Base-by-base conservation (phyloP, 805 yeast species). In the Yarrowia osloensis region DNA sequence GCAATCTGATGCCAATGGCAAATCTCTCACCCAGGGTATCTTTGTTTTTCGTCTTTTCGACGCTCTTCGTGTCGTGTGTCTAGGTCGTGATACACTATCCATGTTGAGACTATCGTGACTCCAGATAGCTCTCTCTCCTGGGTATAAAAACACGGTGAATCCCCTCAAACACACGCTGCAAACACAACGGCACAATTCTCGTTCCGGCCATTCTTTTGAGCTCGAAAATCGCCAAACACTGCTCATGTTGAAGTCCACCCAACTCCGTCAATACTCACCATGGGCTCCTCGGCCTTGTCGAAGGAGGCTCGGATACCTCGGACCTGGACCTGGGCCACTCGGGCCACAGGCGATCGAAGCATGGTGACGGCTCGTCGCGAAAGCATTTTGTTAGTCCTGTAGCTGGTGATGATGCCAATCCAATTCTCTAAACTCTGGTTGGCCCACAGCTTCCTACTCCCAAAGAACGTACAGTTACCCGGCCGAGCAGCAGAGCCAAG, bases 401-500 rank as follows among this genome's bases (percentile, higher is more conserved):
- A 46, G 66, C 44, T 57, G 50, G 54, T 61, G 66, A 35, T 44
- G 52, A 44, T 44, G 54, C 52, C 66, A 44, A 61, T 44, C 66
- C 66, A 61, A 61, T 61, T 61, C 54, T 44, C 66, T 57, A 61
- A 61, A 61, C 66, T 61, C 66, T 61, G 66, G 66, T 61, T 61
- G 66, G 66, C 63, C 63, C 63, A 40, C 44, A n/a, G 22, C 11
- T 39, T 19, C 12, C 46, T 40, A 40, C 61, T 35, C 61, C 61
- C 59, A 52, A 52, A 28, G n/a, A n/a, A n/a, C 42, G 12, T 33
- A 24, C 15, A 37, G 63, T 57, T 57, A 57, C 63, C 63, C 63
- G 49, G 63, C 63, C 63, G 40, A 17, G 28, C 9, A 9, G 46
- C 8, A 28, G 31, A n/a, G 46, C 5, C 9, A 11, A 6, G 22